A percentile compares a stretch with the other conserved stretches of the same genome.
These are phyloP conservation scores for Tranzscheliella williamsii DNA, from an alignment of 1,284 basidiomycete genomes.

Conservation along the genomic window DNA sequence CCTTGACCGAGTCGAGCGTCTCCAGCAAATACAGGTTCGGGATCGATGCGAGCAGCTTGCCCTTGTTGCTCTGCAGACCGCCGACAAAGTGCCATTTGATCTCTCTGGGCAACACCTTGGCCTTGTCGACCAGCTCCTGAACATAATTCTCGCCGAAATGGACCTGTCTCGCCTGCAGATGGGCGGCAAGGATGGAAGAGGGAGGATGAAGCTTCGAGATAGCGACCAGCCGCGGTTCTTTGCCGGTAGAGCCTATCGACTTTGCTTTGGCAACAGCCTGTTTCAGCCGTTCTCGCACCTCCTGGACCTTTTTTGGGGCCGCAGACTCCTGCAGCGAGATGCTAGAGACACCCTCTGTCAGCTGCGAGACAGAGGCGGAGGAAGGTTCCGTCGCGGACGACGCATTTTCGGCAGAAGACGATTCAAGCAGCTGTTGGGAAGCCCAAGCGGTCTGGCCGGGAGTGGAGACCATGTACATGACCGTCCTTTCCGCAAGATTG, in stretches of 20 bases:
- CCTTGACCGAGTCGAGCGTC: conserved; percentile 84
- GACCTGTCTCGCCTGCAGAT: conserved; percentile 68
- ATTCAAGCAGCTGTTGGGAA: conserved; percentile 17
- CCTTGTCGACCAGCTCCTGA: conserved; percentile 84
- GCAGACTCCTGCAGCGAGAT: conserved; percentile 8
- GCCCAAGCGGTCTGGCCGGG: conserved; percentile 59
- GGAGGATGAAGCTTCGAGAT: conserved; percentile 94
- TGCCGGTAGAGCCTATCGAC: conserved; percentile 19
- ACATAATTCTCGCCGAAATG: conserved; percentile 99
- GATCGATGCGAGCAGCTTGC: conserved; percentile 82
- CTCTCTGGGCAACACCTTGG: conserved; percentile 51
- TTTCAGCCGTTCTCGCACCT: conserved; percentile 32
- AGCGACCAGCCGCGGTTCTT: conserved; percentile 71
- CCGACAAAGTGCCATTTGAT: conserved; percentile 95
- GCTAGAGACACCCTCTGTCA: not conserved
- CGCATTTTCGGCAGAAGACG: not conserved
- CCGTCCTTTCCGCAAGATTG: conserved; percentile 55
- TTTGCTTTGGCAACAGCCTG: conserved; percentile 29
- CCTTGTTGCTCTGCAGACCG: conserved; percentile 90
- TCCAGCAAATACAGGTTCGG: conserved; percentile 88
- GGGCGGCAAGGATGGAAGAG: conserved; percentile 74
- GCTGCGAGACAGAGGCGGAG: not conserved
- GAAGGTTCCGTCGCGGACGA: conserved; percentile 6
- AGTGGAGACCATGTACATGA: conserved; percentile 56
- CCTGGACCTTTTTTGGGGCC: conserved; percentile 19